phyloP scores from a whole-genome alignment of 106 monocot genomes.

The Dendrobium officinale region DNA sequence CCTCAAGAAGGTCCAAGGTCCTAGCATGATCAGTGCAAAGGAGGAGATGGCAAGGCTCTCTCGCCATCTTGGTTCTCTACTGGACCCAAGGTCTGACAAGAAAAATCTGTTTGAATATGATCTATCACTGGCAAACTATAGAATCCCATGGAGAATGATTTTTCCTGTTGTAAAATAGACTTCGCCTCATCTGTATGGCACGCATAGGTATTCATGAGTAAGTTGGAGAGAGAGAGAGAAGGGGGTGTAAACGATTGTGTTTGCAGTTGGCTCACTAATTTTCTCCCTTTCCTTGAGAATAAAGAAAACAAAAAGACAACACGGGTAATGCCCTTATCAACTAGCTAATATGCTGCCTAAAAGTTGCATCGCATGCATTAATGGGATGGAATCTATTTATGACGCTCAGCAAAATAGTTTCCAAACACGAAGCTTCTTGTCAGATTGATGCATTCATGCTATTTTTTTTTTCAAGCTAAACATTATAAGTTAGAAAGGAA shows the following conservation, averaged over 20 bases:
- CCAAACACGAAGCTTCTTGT: neutral
- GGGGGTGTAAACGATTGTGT: too few relatives aligned
- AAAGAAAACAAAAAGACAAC: neutral
- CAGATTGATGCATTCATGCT: neutral
- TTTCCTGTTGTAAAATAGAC: too few relatives aligned
- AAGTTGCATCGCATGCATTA: neutral
- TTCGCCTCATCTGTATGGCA: too few relatives aligned
- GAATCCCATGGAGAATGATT: too few relatives aligned
- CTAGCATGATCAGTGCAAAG: conserved; percentile 75
- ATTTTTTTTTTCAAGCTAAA: neutral
- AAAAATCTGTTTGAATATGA: too few relatives aligned
- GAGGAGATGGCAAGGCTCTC: conserved; percentile 96
- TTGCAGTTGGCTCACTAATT: too few relatives aligned
- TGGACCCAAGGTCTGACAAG: too few relatives aligned
- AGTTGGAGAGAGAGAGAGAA: too few relatives aligned
- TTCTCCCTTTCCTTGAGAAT: too few relatives aligned
- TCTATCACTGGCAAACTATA: too few relatives aligned
- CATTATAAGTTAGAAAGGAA: neutral
- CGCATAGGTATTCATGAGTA: too few relatives aligned
- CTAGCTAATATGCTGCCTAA: neutral
- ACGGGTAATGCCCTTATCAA: neutral
- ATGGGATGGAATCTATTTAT: neutral
- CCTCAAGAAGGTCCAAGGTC: conserved; percentile 78
- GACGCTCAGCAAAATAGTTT: neutral
- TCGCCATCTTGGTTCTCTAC: conserved; percentile 69